A percentile compares a stretch with the other conserved stretches of the same genome.
phyloP scores from a whole-genome alignment of 139 green algal species.

The Spirogloea muscicola region DNA sequence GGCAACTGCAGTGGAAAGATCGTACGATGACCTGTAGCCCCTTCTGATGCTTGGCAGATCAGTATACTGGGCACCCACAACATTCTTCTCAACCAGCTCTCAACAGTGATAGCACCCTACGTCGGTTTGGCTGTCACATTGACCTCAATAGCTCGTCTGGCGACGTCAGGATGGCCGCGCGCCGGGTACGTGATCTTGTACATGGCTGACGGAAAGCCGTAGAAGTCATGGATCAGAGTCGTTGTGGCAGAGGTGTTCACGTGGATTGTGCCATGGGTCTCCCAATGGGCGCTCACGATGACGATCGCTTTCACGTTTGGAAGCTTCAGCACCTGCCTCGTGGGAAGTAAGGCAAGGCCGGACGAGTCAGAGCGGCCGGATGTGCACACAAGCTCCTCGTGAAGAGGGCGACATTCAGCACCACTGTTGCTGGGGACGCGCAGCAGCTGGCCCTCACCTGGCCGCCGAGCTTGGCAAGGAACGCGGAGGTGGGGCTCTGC shows the following conservation, averaged over 20 bases:
- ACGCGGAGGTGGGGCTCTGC: background rate
- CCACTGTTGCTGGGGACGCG: too few species aligned
- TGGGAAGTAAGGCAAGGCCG: too few species aligned
- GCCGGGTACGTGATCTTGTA: conserved; percentile 63
- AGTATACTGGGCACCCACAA: too few species aligned
- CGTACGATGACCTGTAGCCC: too few species aligned
- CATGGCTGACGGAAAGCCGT: conserved; percentile 61
- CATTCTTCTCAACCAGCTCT: too few species aligned
- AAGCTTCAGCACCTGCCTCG: conserved; percentile 2
- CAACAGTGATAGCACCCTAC: too few species aligned
- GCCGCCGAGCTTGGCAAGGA: conserved; percentile 1
- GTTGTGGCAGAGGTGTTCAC: conserved; percentile 24
- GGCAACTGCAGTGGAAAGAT: too few species aligned
- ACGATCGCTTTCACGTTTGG: conserved; percentile 4
- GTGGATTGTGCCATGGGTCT: background rate
- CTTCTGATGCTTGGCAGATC: too few species aligned
- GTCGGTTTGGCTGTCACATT: too few species aligned
- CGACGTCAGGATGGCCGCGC: conserved; percentile 56
- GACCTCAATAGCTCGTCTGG: conserved; percentile 37
- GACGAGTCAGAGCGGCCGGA: too few species aligned
- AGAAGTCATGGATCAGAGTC: conserved; percentile 66
- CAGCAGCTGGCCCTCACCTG: conserved; percentile 14
- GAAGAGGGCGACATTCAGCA: too few species aligned
- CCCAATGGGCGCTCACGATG: conserved; percentile 31
- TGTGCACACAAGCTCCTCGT: too few species aligned